Base-by-base conservation (phyloP, 306 rosid genomes). In the Potentilla sterilis region DNA sequence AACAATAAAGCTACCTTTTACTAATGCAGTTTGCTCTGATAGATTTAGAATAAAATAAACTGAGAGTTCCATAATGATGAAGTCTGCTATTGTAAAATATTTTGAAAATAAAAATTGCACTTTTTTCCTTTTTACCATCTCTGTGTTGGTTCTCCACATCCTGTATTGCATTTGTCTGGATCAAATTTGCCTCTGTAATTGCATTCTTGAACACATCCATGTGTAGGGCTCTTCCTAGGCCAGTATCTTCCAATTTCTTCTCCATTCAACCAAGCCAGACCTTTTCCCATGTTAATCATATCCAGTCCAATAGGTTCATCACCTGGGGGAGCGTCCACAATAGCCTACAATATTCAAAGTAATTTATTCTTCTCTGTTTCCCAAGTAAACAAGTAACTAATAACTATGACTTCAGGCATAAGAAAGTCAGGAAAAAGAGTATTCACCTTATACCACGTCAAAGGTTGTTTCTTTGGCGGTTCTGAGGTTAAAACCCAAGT, bases 181-280 rank as follows among this genome's bases (percentile, higher is more conserved):
- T 70, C 76, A 82, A 92, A 90, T 79, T 88, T 90, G 35, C 98
- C 96, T 83, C 98, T 85, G 70, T 94, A 94, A 72, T 94, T 91
- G 34, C 98, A 91, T 85, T 85, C 83, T 69, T 87, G 21, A 85
- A 93, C 94, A 81, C 98, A 94, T 52, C 81, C 85, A 44, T 80
- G 84, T 66, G 75, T 62, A 59, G 87, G 88, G 86, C 85, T 90
- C 80, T 43, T 77, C 83, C 93, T 78, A 12, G 98, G 90, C 96
- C 97, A 94, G 81, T 90, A 94, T 91, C 97, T 88, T 85, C 98
- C 98, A 21, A 94, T 90, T 89, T 92, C 97, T 87, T 94, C 97
- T 65, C 97, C 98, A 72, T 94, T 94, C 82, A 94, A 84, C 98
- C 98, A 94, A 72, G 96, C 98, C 62, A 92, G 86, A 81, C 97